Conservation (phyloP, 352 stramenopile genomes). For the Globisporangium sylvaticum region DNA sequence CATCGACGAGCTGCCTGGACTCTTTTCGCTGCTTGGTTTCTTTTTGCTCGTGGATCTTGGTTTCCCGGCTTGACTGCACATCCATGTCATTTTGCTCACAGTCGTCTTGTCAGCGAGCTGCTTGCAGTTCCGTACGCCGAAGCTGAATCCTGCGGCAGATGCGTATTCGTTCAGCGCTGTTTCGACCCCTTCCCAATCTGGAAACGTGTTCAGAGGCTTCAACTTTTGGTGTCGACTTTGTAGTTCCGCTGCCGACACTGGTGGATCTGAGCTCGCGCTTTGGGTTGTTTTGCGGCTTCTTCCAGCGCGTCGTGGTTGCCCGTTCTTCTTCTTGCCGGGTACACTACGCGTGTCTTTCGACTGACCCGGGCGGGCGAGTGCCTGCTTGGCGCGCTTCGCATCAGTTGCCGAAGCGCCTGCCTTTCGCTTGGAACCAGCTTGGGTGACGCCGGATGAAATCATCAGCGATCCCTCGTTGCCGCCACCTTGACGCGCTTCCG, state of each 20-base stretch:
- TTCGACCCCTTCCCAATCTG: neutral
- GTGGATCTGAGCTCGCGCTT: neutral
- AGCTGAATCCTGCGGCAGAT: neutral
- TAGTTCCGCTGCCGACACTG: neutral
- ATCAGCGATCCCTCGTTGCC: neutral
- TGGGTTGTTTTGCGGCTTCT: neutral
- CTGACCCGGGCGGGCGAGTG: neutral
- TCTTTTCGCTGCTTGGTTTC: neutral
- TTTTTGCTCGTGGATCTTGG: neutral
- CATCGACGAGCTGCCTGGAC: neutral
- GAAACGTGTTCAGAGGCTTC: neutral
- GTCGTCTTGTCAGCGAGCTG: neutral
- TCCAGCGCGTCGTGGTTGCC: neutral
- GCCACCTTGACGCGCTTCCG: neutral
- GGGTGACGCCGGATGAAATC: neutral
- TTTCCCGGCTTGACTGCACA: neutral
- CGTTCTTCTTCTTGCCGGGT: neutral
- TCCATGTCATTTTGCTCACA: neutral
- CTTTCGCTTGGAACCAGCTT: neutral
- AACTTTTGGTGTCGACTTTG: neutral
- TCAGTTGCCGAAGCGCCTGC: neutral
- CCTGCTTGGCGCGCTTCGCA: neutral
- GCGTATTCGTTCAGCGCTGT: neutral
- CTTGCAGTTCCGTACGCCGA: neutral
- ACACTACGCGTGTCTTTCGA: neutral